Evolutionary conservation across 2,329 filamentous ascomycete genomes (phyloP).

Genomic region (Pseudonectria buxi): DNA sequence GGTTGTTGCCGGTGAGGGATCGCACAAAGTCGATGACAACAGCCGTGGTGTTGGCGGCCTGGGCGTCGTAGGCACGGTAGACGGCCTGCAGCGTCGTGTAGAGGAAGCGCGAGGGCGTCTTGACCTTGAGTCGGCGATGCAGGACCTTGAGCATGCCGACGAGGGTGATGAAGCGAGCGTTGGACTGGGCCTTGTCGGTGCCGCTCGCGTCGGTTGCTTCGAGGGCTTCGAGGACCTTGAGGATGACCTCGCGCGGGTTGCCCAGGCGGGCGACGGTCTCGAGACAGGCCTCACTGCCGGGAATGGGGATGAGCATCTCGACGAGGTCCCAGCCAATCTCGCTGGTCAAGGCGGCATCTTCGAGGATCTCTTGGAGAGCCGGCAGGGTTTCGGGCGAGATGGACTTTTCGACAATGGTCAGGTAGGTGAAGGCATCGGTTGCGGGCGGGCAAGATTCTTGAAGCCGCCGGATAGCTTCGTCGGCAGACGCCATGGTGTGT

Average conservation of each 20-base stretch:
- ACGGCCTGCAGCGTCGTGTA: conserved; percentile 70
- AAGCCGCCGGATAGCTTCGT: conserved; percentile 39
- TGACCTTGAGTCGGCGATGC: conserved; percentile 68
- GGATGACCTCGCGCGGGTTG: conserved; percentile 73
- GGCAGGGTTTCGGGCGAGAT: conserved; percentile 61
- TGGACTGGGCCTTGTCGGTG: conserved; percentile 27
- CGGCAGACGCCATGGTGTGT: conserved; percentile 26
- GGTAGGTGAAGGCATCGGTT: conserved; percentile 66
- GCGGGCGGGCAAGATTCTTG: conserved; percentile 43
- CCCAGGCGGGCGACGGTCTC: conserved; percentile 69
- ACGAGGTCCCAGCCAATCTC: conserved; percentile 83
- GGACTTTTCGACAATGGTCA: conserved; percentile 71
- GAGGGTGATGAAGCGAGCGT: conserved; percentile 58
- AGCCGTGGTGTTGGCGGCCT: conserved; percentile 60
- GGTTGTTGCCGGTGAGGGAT: conserved; percentile 58
- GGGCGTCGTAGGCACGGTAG: conserved; percentile 56
- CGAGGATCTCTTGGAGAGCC: conserved; percentile 59
- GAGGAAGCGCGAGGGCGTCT: conserved; percentile 70
- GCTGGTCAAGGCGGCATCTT: conserved; percentile 60
- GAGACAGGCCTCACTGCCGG: conserved; percentile 63
- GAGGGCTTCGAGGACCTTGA: conserved; percentile 71
- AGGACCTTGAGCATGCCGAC: conserved; percentile 66
- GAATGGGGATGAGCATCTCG: conserved; percentile 62
- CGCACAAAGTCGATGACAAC: conserved; percentile 65
- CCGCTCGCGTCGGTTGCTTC: conserved; percentile 40